Evolutionary conservation across 73 alveolate genomes (phyloP).

Genomic region (Blepharisma japonicum): DNA sequence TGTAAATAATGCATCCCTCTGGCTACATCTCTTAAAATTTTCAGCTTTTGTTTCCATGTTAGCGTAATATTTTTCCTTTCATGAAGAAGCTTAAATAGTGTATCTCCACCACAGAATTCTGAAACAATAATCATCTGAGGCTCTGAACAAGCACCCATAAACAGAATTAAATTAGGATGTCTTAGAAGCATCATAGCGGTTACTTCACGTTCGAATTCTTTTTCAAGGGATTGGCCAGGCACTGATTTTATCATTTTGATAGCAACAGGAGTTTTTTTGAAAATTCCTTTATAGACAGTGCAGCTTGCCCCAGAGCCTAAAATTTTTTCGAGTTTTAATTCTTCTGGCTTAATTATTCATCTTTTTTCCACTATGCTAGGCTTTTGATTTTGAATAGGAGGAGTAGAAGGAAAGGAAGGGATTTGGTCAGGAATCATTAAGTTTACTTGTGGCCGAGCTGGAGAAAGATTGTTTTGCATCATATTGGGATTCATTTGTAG

Average conservation of each 20-base stretch:
- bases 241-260: constrained; percentile 73
- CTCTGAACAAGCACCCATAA: constrained; percentile 73
- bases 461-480: too few relatives aligned
- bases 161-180: constrained; percentile 93
- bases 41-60: constrained; percentile 79
- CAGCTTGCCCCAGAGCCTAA: constrained; percentile 38
- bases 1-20: constrained; percentile 94
- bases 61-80: constrained; percentile 60
- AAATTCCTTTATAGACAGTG: constrained; percentile 85
- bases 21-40: constrained; percentile 87
- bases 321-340: background rate
- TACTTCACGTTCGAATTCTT: constrained; percentile 94
- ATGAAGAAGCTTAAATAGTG: constrained; percentile 86
- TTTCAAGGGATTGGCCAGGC: constrained; percentile 61
- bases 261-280: constrained; percentile 92
- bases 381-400: background rate
- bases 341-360: constrained; percentile 23
- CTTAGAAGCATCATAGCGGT: constrained; percentile 93
- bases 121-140: constrained; percentile 86
- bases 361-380: background rate
- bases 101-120: constrained; percentile 95
- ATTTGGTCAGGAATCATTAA: too few relatives aligned
- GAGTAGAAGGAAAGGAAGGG: background rate
- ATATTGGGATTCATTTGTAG: too few relatives aligned
- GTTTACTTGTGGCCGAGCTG: too few relatives aligned